phyloP scores from a whole-genome alignment of 129 eudicot genomes.

The Mikania micrantha region DNA sequence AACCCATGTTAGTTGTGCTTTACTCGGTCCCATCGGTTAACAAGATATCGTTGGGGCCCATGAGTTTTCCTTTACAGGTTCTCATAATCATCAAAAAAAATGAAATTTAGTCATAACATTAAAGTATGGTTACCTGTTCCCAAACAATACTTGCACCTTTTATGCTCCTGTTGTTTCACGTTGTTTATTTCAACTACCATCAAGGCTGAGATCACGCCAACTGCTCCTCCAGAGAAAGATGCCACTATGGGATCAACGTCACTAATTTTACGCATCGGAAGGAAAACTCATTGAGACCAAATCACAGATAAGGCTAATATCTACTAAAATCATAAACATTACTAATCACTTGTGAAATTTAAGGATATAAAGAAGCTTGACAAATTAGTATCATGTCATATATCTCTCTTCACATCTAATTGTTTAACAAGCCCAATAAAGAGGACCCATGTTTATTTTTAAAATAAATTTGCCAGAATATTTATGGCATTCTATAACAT shows the following conservation, averaged over 20 bases:
- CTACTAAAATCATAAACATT: background rate
- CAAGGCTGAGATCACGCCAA: conserved; percentile 97
- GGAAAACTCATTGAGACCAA: background rate
- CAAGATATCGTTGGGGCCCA: background rate
- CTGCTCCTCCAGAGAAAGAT: conserved; percentile 99
- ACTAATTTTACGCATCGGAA: conserved; percentile 37
- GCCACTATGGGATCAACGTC: conserved; percentile 97
- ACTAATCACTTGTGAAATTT: background rate
- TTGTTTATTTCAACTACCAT: conserved; percentile 98
- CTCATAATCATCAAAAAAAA: background rate
- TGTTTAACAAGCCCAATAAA: conserved; percentile 6
- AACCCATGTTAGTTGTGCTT: background rate
- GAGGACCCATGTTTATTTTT: background rate
- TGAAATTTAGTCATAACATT: background rate
- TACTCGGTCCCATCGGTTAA: background rate
- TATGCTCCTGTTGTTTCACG: conserved; percentile 92
- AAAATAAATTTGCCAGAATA: background rate
- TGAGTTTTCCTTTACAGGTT: background rate
- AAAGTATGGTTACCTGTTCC: conserved; percentile 64
- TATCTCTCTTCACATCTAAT: background rate
- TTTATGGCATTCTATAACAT: background rate
- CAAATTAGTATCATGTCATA: background rate
- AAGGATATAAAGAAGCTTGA: background rate
- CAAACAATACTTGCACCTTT: conserved; percentile 94
- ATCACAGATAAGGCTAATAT: background rate